These are phyloP conservation scores for Fusarium oligoseptatum DNA, from an alignment of 2,329 filamentous ascomycete genomes.

Conservation along the genomic window DNA sequence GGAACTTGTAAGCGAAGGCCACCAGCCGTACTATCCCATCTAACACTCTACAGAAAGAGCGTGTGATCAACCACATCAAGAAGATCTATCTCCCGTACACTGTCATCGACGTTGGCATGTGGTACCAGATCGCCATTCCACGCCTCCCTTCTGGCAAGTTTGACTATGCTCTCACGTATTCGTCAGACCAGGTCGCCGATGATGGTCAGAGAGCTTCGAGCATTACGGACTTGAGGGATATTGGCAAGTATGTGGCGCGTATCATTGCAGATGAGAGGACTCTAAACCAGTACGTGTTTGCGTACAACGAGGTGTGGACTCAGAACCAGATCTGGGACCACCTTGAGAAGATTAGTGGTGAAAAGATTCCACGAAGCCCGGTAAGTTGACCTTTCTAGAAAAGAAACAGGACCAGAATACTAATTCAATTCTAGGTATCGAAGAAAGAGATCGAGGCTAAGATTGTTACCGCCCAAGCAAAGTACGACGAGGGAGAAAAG, in stretches of 20 bases:
- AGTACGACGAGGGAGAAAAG: slow-evolving; percentile 15
- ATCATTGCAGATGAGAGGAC: slow-evolving; percentile 67
- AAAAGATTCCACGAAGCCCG: slow-evolving; percentile 54
- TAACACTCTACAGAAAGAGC: slow-evolving; percentile 57
- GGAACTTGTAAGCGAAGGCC: slow-evolving; percentile 10
- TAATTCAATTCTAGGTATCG: slow-evolving; percentile 15
- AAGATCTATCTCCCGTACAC: slow-evolving; percentile 65
- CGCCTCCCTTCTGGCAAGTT: slow-evolving; percentile 47
- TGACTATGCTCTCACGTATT: slow-evolving; percentile 49
- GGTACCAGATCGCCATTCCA: slow-evolving; percentile 62
- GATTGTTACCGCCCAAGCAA: slow-evolving; percentile 8
- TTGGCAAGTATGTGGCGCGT: slow-evolving; percentile 64
- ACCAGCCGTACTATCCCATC: neutral
- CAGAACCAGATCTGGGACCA: slow-evolving; percentile 61
- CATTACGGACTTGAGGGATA: slow-evolving; percentile 64
- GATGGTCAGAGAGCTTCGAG: slow-evolving; percentile 59
- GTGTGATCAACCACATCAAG: slow-evolving; percentile 63
- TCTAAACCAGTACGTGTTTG: slow-evolving; percentile 65
- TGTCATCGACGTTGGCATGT: slow-evolving; percentile 70
- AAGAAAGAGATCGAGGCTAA: slow-evolving; percentile 15
- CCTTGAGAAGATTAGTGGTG: slow-evolving; percentile 62
- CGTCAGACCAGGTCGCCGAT: slow-evolving; percentile 56
- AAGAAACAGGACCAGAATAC: neutral
- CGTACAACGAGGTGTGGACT: slow-evolving; percentile 60
- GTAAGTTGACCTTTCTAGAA: slow-evolving; percentile 2